phyloP scores from a whole-genome alignment of 495 filamentous ascomycete genomes.

The Letharia lupina region DNA sequence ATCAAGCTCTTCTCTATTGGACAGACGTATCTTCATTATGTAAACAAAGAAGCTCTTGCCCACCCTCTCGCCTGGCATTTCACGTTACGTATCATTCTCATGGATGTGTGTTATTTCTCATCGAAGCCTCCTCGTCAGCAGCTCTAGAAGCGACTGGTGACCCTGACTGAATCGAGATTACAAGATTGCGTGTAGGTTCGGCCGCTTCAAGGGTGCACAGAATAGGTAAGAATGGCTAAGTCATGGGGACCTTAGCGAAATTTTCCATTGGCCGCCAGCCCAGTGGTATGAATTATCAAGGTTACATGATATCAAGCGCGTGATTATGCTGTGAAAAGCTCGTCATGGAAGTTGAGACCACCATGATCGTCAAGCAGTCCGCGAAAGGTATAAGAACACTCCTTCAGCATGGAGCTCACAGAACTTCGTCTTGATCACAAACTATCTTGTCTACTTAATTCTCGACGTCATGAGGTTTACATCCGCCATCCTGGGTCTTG shows the following conservation, averaged over 20 bases:
- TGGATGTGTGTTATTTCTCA: too few relatives aligned
- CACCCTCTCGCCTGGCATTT: background rate
- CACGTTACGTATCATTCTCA: background rate
- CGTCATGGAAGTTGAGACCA: background rate
- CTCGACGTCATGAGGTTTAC: constrained; percentile 12
- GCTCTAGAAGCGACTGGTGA: too few relatives aligned
- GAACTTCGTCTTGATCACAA: background rate
- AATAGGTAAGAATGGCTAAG: background rate
- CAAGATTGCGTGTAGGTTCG: background rate
- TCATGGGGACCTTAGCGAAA: background rate
- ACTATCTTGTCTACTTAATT: background rate
- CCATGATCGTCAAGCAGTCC: background rate
- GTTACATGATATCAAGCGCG: background rate
- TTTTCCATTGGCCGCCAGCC: background rate
- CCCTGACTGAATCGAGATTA: background rate
- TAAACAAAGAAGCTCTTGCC: background rate
- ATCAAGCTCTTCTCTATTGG: background rate
- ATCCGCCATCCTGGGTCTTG: constrained; percentile 3
- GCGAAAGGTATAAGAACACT: background rate
- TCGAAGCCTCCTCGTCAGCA: too few relatives aligned
- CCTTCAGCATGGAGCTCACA: background rate
- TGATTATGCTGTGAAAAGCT: background rate
- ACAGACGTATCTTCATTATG: background rate
- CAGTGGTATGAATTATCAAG: background rate
- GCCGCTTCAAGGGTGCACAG: background rate